These are phyloP conservation scores for Teunomyces kruisii DNA, from an alignment of 805 yeast genomes.

Conservation along the genomic window DNA sequence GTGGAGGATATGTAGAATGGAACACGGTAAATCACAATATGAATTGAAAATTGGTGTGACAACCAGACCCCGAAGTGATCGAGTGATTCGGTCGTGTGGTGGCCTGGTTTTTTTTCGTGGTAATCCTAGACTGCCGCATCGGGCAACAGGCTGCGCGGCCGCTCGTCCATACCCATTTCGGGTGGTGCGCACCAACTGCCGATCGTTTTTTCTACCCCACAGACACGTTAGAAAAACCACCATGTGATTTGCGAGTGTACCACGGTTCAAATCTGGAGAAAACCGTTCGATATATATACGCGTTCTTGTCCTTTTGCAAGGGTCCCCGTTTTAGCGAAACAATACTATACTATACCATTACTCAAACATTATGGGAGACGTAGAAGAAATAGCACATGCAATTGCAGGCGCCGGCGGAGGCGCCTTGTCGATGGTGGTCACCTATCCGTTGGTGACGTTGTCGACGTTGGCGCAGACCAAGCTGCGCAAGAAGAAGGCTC, in stretches of 20 bases:
- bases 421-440: constrained; percentile 78
- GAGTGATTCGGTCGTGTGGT: no score
- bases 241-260: constrained; percentile 5
- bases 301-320: neutral
- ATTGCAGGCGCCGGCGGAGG: constrained; percentile 94
- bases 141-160: no score
- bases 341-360: no score
- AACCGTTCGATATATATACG: constrained; percentile 4
- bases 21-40: no score
- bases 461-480: constrained; percentile 88
- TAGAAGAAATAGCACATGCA: constrained; percentile 76
- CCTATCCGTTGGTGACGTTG: constrained; percentile 85
- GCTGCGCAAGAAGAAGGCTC: constrained; percentile 22
- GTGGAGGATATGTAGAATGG: neutral
- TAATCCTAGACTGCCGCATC: no score
- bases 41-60: no score
- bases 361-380: constrained; percentile 31
- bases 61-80: neutral
- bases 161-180: no score
- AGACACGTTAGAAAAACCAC: neutral
- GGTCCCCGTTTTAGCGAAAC: no score
- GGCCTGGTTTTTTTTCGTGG: no score
- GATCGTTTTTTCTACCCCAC: no score
- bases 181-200: no score
- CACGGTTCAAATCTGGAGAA: constrained; percentile 10